Percentiles rank a stretch among this genome's conserved stretches.
phyloP scores from a whole-genome alignment of 2,329 filamentous ascomycete genomes.

The Pyricularia sp. region DNA sequence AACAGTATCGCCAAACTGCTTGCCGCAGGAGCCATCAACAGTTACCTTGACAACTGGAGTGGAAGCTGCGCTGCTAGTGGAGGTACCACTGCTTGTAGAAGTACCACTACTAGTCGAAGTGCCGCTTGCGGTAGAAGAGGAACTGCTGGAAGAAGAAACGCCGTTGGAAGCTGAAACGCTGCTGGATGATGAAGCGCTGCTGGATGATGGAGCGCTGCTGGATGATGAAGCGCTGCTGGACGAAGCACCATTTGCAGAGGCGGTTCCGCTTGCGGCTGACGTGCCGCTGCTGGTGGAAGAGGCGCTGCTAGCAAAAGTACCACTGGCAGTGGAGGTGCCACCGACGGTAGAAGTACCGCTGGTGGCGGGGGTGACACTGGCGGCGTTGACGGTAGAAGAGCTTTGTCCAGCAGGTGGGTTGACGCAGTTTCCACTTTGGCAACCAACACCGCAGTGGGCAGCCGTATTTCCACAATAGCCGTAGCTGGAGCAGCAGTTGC shows the following conservation, averaged over 20 bases:
- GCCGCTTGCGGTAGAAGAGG: not conserved
- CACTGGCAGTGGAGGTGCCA: not conserved
- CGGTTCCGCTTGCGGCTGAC: too few relatives aligned
- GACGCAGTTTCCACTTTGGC: constrained; percentile 1
- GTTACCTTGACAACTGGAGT: not conserved
- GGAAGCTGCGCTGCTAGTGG: not conserved
- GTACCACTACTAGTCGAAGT: not conserved
- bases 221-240: too few relatives aligned
- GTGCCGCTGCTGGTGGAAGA: not conserved
- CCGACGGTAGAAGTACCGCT: not conserved
- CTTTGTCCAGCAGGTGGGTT: not conserved
- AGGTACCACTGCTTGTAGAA: too few relatives aligned
- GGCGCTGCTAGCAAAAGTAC: not conserved
- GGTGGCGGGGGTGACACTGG: not conserved
- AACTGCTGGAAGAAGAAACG: not conserved
- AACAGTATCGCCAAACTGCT: not conserved
- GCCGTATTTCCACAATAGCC: constrained; percentile 2
- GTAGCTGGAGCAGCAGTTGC: constrained; percentile 3
- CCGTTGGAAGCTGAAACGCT: not conserved
- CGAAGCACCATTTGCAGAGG: too few relatives aligned
- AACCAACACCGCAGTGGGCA: not conserved
- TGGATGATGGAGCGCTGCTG: not conserved
- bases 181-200: not conserved
- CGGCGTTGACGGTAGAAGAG: not conserved
- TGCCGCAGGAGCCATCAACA: not conserved